Evolutionary conservation across 345 rosid species (phyloP).

Genomic region (Boechera retrofracta): DNA sequence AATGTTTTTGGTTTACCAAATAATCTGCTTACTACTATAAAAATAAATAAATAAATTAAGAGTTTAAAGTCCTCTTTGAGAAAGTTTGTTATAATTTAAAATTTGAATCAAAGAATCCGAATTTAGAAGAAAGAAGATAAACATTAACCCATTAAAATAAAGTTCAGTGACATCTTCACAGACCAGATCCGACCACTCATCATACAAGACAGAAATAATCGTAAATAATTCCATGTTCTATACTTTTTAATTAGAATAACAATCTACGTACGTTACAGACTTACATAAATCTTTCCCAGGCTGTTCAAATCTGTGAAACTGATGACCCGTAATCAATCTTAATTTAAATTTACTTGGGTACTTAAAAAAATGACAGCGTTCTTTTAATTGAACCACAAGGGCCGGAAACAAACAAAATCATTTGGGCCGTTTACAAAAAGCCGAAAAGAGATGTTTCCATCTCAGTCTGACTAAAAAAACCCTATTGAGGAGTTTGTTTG

Average conservation of each 20-base stretch:
- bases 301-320: conserved; percentile 27
- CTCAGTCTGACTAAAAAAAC: background rate
- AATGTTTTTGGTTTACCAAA: background rate
- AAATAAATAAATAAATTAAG: no score
- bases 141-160: background rate
- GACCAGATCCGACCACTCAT: conserved; percentile 28
- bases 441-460: background rate
- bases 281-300: conserved; percentile 1
- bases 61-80: background rate
- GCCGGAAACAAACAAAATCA: background rate
- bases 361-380: background rate
- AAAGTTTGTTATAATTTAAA: conserved; percentile 10
- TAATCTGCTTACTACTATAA: background rate
- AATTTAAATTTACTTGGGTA: background rate
- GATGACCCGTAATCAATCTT: background rate
- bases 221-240: conserved; percentile 18
- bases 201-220: conserved; percentile 19
- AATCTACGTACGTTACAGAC: background rate
- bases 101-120: background rate
- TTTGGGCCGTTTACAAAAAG: conserved; percentile 21
- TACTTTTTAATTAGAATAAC: background rate
- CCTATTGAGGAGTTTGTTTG: background rate
- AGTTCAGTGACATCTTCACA: conserved; percentile 16
- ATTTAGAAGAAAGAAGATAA: conserved; percentile 19
- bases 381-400: background rate